Evolutionary conservation across 257 asterid species (phyloP).

Genomic region (Oldenlandia corymbosa): DNA sequence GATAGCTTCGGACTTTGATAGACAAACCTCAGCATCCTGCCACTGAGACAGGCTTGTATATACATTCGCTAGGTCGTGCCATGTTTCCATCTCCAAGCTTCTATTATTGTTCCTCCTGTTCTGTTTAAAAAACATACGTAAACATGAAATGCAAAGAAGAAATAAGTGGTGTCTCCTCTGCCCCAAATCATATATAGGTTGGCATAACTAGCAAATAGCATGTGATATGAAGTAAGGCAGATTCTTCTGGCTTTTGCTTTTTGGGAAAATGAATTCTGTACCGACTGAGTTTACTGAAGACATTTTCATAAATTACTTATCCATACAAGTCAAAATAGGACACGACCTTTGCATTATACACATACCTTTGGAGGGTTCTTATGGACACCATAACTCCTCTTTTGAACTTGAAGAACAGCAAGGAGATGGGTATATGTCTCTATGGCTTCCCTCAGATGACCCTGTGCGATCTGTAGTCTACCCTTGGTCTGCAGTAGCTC

Average conservation of each 20-base stretch:
- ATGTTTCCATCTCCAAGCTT: conserved; percentile 74
- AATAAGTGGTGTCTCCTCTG: not conserved
- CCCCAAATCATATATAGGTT: not conserved
- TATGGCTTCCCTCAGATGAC: conserved; percentile 46
- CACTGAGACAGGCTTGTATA: conserved; percentile 76
- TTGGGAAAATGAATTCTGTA: too few species aligned
- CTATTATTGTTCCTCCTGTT: conserved; percentile 31
- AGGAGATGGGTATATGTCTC: conserved; percentile 74
- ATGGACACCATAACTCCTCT: conserved; percentile 46
- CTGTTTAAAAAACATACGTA: conserved; percentile 31
- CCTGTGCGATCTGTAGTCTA: conserved; percentile 71
- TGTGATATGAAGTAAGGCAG: too few species aligned
- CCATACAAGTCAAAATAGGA: too few species aligned
- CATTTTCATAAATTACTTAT: too few species aligned
- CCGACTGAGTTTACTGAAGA: too few species aligned
- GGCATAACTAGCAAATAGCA: too few species aligned
- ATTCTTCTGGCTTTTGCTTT: too few species aligned
- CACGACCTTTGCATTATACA: not conserved
- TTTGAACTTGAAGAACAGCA: conserved; percentile 82
- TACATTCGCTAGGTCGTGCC: conserved; percentile 90
- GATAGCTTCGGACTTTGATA: conserved; percentile 70
- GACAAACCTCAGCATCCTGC: conserved; percentile 89
- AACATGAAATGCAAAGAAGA: not conserved
- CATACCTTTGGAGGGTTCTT: conserved; percentile 51
- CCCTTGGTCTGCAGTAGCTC: conserved; percentile 68